Evolutionary conservation across 179 eudicot genomes (phyloP).

Genomic region (Amaranthus tricolor): DNA sequence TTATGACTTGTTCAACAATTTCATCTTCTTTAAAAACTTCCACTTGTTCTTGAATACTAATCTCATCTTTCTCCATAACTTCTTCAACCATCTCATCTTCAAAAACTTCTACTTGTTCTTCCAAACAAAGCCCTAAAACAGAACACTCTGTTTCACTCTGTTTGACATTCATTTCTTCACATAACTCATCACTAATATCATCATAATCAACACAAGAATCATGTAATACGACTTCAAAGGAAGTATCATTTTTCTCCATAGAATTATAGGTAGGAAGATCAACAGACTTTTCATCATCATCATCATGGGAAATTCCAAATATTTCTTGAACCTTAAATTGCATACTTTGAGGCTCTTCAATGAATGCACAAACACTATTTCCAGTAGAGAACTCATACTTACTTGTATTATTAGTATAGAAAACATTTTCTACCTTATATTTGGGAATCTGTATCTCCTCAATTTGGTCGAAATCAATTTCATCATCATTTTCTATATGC

Average conservation of each 20-base stretch:
- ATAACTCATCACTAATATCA: conserved; percentile 15
- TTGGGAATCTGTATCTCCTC: conserved; percentile 24
- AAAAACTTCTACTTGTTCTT: conserved; percentile 24
- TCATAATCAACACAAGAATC: conserved; percentile 10
- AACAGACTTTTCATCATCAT: neutral
- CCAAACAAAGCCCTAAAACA: conserved; percentile 14
- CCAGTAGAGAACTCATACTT: conserved; percentile 47
- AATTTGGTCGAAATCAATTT: conserved; percentile 19
- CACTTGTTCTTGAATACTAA: conserved; percentile 26
- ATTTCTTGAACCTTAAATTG: conserved; percentile 58
- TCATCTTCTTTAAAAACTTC: conserved; percentile 18
- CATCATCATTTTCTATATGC: conserved; percentile 4
- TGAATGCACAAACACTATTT: conserved; percentile 42
- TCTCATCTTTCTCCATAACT: neutral
- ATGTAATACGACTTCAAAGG: conserved; percentile 7
- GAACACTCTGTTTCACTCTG: conserved; percentile 17
- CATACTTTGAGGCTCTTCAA: conserved; percentile 49
- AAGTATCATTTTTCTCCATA: conserved; percentile 12
- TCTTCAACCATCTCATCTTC: neutral
- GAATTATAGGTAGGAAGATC: neutral
- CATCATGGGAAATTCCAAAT: conserved; percentile 37
- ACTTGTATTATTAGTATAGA: conserved; percentile 33
- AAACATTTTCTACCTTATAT: conserved; percentile 28
- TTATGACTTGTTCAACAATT: conserved; percentile 10
- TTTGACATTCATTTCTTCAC: conserved; percentile 19